These are phyloP conservation scores for Bacterosira constricta DNA, from an alignment of 108 stramenopile species.

Conservation along the genomic window DNA sequence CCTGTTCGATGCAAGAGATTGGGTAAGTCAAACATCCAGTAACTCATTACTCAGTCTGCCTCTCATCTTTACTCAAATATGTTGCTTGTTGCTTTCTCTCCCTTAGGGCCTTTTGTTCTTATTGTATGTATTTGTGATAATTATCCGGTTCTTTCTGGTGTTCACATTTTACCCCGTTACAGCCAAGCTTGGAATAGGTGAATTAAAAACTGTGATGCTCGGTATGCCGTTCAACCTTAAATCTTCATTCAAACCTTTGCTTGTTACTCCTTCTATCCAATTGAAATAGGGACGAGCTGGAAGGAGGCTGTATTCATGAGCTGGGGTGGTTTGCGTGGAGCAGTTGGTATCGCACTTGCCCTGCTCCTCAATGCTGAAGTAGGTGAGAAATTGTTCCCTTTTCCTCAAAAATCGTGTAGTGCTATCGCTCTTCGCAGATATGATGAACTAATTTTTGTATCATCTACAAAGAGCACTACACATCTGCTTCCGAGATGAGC, in stretches of 20 bases:
- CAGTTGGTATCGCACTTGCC: constrained; percentile 49
- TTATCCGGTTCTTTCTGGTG: constrained; percentile 38
- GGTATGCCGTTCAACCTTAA: too few relatives aligned
- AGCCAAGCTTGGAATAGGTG: constrained; percentile 3
- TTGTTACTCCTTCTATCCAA: constrained; percentile 10
- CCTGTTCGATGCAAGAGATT: constrained; percentile 3
- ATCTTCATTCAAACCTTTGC: neutral
- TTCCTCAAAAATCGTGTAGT: too few relatives aligned
- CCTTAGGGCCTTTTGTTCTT: constrained; percentile 35
- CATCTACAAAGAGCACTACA: neutral
- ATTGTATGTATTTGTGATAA: constrained; percentile 21
- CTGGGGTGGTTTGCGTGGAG: constrained; percentile 42
- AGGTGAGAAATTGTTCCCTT: neutral
- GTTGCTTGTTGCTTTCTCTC: neutral
- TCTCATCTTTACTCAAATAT: constrained; percentile 38
- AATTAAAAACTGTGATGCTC: too few relatives aligned
- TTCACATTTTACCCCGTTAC: constrained; percentile 35
- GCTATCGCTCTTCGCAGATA: too few relatives aligned
- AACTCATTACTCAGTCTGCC: constrained; percentile 12
- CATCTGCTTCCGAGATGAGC: neutral
- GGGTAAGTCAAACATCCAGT: constrained; percentile 4
- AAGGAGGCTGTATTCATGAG: constrained; percentile 38
- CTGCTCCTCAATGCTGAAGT: constrained; percentile 31
- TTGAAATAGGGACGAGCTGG: constrained; percentile 38
- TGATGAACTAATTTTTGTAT: too few relatives aligned